These are phyloP conservation scores for Pestalotiopsis sp. DNA, from an alignment of 2,329 filamentous ascomycete genomes.

Conservation along the genomic window DNA sequence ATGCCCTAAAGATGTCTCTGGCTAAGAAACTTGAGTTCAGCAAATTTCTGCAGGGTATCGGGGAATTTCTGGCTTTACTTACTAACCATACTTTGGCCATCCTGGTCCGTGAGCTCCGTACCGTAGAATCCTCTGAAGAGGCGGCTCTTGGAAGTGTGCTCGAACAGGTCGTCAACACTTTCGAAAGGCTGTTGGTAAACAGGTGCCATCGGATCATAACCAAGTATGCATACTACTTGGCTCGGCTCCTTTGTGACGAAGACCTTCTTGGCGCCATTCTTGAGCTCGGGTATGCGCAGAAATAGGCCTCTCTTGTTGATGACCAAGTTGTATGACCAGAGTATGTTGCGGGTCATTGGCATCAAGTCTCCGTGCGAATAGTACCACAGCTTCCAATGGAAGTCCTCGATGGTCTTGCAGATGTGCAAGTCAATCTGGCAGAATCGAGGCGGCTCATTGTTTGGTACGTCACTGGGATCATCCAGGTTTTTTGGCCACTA, in stretches of 20 bases:
- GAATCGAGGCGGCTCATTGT: neutral
- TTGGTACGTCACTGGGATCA: neutral
- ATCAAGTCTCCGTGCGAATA: slow-evolving; percentile 3
- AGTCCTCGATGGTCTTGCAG: neutral
- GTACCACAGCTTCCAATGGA: slow-evolving; percentile 2
- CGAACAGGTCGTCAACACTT: neutral
- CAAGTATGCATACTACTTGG: neutral
- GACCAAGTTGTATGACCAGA: neutral
- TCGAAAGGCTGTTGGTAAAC: neutral
- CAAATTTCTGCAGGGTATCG: too few relatives aligned
- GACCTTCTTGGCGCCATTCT: neutral
- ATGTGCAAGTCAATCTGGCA: slow-evolving; percentile 4
- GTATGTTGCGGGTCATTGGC: neutral
- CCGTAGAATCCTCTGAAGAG: slow-evolving; percentile 5
- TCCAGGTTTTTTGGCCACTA: slow-evolving; percentile 2
- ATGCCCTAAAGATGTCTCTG: neutral
- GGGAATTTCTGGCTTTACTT: too few relatives aligned
- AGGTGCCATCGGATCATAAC: neutral
- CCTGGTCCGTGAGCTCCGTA: neutral
- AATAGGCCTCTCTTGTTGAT: neutral
- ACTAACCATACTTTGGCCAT: slow-evolving; percentile 1
- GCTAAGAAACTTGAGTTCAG: too few relatives aligned
- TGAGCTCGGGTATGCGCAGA: neutral
- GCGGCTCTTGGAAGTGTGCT: neutral
- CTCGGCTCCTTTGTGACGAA: slow-evolving; percentile 3